phyloP scores from a whole-genome alignment of 768 basidiomycete genomes.

The Lentinula guzmanii region DNA sequence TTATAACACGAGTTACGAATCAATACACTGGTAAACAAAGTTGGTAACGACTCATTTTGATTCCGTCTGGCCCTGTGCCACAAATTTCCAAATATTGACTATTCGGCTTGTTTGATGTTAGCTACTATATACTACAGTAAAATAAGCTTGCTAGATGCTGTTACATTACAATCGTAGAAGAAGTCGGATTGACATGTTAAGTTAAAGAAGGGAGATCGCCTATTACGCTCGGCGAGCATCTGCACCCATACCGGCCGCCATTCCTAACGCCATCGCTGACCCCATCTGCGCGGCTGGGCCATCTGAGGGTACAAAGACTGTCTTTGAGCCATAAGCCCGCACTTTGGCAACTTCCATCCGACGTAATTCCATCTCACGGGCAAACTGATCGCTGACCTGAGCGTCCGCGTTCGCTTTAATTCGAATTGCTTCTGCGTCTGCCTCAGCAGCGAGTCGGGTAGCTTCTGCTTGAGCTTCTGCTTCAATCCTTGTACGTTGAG shows the following conservation, averaged over 20 bases:
- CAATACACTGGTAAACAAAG: slow-evolving; percentile 1
- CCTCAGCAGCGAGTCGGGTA: slow-evolving; percentile 5
- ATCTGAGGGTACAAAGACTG: slow-evolving; percentile 67
- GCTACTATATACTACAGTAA: neutral
- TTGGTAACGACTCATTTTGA: neutral
- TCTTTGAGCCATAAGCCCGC: slow-evolving; percentile 60
- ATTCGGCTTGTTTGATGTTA: neutral
- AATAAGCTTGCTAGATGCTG: neutral
- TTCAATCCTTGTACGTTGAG: slow-evolving; percentile 56
- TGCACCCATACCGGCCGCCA: slow-evolving; percentile 62
- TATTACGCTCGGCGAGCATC: slow-evolving; percentile 15
- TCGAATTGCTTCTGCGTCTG: slow-evolving; percentile 54
- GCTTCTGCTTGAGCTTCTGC: slow-evolving; percentile 75
- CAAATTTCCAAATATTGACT: neutral
- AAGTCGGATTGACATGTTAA: neutral
- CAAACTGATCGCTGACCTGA: slow-evolving; percentile 56
- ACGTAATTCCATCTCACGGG: slow-evolving; percentile 70
- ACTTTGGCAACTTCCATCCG: slow-evolving; percentile 61
- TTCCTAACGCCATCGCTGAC: slow-evolving; percentile 56
- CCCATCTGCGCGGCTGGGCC: slow-evolving; percentile 53
- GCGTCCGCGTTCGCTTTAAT: slow-evolving; percentile 62
- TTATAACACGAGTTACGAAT: neutral
- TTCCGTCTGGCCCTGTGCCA: neutral
- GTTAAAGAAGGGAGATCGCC: neutral
- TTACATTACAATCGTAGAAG: neutral